Conservation (phyloP, 1,284 basidiomycete genomes). For the Uromyces viciae-fabae region DNA sequence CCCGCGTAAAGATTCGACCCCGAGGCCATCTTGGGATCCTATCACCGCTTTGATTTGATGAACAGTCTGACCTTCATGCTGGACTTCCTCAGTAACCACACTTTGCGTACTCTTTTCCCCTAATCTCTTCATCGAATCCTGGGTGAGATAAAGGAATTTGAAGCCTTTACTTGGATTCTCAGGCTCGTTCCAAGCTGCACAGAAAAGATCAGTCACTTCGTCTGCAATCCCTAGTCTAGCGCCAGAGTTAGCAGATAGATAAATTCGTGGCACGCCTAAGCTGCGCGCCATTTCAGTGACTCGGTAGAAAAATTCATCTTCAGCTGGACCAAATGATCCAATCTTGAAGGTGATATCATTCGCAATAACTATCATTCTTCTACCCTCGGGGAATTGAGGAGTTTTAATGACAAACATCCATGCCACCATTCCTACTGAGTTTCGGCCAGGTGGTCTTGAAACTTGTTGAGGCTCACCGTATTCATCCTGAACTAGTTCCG, state of each 20-base stretch:
- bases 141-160: constrained; percentile 83
- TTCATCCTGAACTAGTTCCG: constrained; percentile 91
- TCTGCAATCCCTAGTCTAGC: constrained; percentile 94
- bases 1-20: constrained; percentile 91
- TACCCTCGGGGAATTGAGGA: constrained; percentile 87
- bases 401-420: constrained; percentile 93
- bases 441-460: constrained; percentile 84
- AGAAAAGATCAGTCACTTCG: constrained; percentile 83
- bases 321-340: constrained; percentile 91
- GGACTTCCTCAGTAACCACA: constrained; percentile 77
- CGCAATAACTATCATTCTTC: constrained; percentile 81
- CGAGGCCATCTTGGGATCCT: constrained; percentile 92
- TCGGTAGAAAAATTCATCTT: constrained; percentile 95
- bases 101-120: constrained; percentile 61
- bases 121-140: constrained; percentile 64
- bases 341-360: constrained; percentile 99
- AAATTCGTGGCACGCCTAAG: constrained; percentile 84
- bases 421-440: constrained; percentile 94
- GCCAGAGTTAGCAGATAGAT: constrained; percentile 97
- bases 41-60: constrained; percentile 96
- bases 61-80: constrained; percentile 77
- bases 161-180: constrained; percentile 87
- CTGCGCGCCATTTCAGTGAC: constrained; percentile 88
- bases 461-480: constrained; percentile 84
- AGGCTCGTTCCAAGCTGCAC: constrained; percentile 81